Evolutionary conservation across 495 filamentous ascomycete species (phyloP), one percentile per base, ranked within the genome.

Genomic region (Penicillium angulare): DNA sequence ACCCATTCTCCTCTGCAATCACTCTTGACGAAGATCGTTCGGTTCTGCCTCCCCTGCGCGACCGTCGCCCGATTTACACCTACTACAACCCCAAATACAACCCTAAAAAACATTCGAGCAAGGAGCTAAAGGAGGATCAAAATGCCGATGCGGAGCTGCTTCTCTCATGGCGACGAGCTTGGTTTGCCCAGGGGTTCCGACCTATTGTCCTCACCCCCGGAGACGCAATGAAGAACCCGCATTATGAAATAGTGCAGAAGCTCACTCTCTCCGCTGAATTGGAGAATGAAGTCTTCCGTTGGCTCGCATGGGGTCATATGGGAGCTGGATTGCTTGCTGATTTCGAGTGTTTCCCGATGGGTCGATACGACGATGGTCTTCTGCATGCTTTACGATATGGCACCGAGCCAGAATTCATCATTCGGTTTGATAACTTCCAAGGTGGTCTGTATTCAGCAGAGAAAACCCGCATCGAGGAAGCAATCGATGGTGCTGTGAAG

Each of bases 301-400:
- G 90, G 91, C 69, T 96, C 47, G 93, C 93, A 3, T 98, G 92
- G 92, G 90, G 88, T 16, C 83, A 87, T 47, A 95, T 96, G 88
- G 85, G 87, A n/a, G 83, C 84, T 23, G 93, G 93, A 4, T 67
- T 96, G 15, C 78, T 98, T 8, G 81, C 86, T 17, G 84, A 93
- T 62, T 87, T 87, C 72, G 74, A 83, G 7, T 81, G 89, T 23
- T 81, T 96, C 44, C 93, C 93, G 13, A 97, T 97, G 92, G 91
- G 81, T 1, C 61, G 82, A 46, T 80, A 83, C 54, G 82, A 93
- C 52, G 90, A 96, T 54, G 59, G 79, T 3, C 69, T 90, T 7
- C 72, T 98, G 33, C 68, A 77, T 0, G 85, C 81, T 47, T 74
- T 97, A 23, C 84, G 92, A 38, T 77, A 84, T 7, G 89, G 88